Percentiles rank a stretch among this genome's conserved stretches.
Evolutionary conservation across 1,284 basidiomycete species (phyloP).

Genomic region (Mycena citricolor): DNA sequence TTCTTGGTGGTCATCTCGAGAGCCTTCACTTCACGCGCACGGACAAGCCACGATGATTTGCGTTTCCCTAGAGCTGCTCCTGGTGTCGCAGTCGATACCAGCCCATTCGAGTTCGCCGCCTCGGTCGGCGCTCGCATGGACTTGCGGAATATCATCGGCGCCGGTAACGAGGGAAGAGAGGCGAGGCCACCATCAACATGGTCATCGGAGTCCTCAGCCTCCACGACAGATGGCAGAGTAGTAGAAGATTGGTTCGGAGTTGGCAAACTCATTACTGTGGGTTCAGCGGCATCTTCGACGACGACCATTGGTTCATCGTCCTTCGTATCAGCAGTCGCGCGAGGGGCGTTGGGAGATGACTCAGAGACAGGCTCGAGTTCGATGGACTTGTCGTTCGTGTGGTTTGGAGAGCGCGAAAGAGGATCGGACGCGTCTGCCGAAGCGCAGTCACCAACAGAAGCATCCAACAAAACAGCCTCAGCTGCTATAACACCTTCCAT

Average conservation of each 20-base stretch:
- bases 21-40: conserved; percentile 73
- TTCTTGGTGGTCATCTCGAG: conserved; percentile 54
- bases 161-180: conserved; percentile 57
- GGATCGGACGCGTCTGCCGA: neutral
- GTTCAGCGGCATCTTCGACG: too few species aligned
- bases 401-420: neutral
- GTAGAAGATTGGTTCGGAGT: too few species aligned
- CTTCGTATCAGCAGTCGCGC: too few species aligned
- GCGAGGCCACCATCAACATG: conserved; percentile 28
- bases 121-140: conserved; percentile 56
- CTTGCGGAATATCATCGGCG: conserved; percentile 67
- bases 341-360: too few species aligned
- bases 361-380: neutral
- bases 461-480: neutral
- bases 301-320: conserved; percentile 31
- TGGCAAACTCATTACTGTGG: too few species aligned
- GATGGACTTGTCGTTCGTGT: neutral
- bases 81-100: conserved; percentile 40
- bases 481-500: too few species aligned
- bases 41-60: conserved; percentile 76
- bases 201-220: conserved; percentile 12
- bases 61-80: conserved; percentile 50
- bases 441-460: neutral
- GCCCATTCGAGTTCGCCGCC: conserved; percentile 34
- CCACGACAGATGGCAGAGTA: conserved; percentile 6